Base-by-base conservation (phyloP, 1,284 basidiomycete genomes). In the Trametes hirsuta region DNA sequence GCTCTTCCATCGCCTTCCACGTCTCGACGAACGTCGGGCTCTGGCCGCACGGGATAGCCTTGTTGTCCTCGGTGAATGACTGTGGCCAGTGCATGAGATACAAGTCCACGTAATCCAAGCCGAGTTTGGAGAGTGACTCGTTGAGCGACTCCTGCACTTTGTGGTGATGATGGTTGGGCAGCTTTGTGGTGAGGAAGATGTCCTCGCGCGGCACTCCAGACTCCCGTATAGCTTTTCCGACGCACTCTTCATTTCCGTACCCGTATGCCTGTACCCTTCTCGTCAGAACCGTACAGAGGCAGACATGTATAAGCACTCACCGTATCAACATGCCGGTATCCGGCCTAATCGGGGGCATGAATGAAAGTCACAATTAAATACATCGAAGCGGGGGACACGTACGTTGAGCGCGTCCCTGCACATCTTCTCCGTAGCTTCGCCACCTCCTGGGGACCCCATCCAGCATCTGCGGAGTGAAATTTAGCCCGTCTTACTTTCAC, bases 41-140 rank as follows among this genome's bases (percentile, higher is more conserved):
- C 48, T 83, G 80, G 9, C 81, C 76, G 18, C 50, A 41, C 34
- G 63, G 58, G 24, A 66, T 55, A 12, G 60, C 59, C 30, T 61
- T 58, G 65, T 76, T 68, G 46, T 62, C 62, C 41, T 61, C 52
- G 5, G 66, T 65, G 48, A 67, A 39, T 82, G 87, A 83, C 52
- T 85, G 84, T 24, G 72, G 74, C 85, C 86, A 88, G 74, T 90
- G 88, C 72, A 91, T 80, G 21, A 92, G 78, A 72, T 87, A 91
- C 22, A 91, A 74, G 69, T 92, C 88, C 54, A 92, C 79, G 72
- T 91, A 91, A 24, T 81, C 84, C 41, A 84, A 64, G 36, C 79
- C 80, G 12, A 92, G 80, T 64, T 81, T 79, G 55, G 79, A 72
- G 24, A 92, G 79, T 21, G 91, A 92, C 59, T 82, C 77, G 63